Evolutionary conservation across 2,329 filamentous ascomycete species (phyloP).

Genomic region (Clonostachys byssicola): DNA sequence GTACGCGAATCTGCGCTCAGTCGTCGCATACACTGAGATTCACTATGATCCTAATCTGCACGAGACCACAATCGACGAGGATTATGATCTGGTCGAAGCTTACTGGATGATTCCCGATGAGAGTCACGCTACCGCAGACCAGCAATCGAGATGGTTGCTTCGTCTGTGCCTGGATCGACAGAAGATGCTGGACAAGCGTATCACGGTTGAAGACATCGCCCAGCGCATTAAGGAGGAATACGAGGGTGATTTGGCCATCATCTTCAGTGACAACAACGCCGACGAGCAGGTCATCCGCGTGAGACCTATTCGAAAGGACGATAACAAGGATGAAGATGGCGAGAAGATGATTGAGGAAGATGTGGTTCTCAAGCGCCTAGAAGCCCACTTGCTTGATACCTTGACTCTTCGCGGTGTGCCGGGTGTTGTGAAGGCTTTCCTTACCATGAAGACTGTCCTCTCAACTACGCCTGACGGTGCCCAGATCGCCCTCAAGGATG

Average conservation of each 20-base stretch:
- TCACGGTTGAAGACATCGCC: slow-evolving; percentile 89
- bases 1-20: slow-evolving; percentile 87
- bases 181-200: slow-evolving; percentile 90
- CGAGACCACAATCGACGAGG: slow-evolving; percentile 79
- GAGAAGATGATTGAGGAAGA: slow-evolving; percentile 71
- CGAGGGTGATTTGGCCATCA: slow-evolving; percentile 77
- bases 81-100: slow-evolving; percentile 91
- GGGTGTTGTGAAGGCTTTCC: slow-evolving; percentile 87
- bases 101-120: slow-evolving; percentile 95
- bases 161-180: slow-evolving; percentile 91
- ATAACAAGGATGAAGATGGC: slow-evolving; percentile 68
- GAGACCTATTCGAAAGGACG: slow-evolving; percentile 68
- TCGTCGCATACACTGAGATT: slow-evolving; percentile 89
- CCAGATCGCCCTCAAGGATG: slow-evolving; percentile 68
- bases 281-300: slow-evolving; percentile 93
- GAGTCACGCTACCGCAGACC: slow-evolving; percentile 52
- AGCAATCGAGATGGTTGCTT: slow-evolving; percentile 91
- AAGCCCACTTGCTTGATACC: slow-evolving; percentile 86
- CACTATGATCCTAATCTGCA: slow-evolving; percentile 95
- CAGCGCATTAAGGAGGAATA: slow-evolving; percentile 87
- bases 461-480: slow-evolving; percentile 66
- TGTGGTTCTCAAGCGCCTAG: slow-evolving; percentile 86
- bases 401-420: slow-evolving; percentile 86
- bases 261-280: slow-evolving; percentile 97
- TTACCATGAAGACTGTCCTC: slow-evolving; percentile 74